These are phyloP conservation scores for Shiraia sp. DNA, from an alignment of 2,329 filamentous ascomycete genomes.

Conservation along the genomic window DNA sequence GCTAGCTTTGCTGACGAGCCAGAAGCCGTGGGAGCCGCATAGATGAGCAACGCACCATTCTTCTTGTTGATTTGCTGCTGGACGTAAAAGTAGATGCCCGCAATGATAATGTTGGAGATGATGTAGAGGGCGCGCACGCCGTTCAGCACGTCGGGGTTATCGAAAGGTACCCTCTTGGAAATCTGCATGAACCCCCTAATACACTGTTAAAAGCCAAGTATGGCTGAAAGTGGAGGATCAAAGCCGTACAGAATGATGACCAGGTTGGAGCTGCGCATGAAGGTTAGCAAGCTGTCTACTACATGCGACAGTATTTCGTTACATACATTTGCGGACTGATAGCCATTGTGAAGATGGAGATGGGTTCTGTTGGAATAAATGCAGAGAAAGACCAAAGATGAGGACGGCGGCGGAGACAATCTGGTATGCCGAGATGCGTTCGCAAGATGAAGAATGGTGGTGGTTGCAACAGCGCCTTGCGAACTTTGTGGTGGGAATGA, in stretches of 20 bases:
- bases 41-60: conserved; percentile 72
- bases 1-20: neutral
- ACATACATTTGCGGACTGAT: conserved; percentile 45
- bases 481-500: conserved; percentile 29
- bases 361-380: neutral
- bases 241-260: conserved; percentile 43
- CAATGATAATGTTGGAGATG: conserved; percentile 79
- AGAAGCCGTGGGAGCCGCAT: neutral
- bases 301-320: neutral
- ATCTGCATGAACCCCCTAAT: conserved; percentile 86
- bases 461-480: conserved; percentile 13
- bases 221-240: neutral
- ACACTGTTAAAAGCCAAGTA: conserved; percentile 8
- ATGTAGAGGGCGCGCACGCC: conserved; percentile 67
- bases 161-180: conserved; percentile 92
- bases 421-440: conserved; percentile 1
- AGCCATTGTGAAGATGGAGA: conserved; percentile 32
- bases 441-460: conserved; percentile 1
- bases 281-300: conserved; percentile 29
- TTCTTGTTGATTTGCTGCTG: conserved; percentile 89
- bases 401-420: neutral
- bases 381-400: neutral
- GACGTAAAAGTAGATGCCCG: conserved; percentile 81
- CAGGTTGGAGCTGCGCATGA: conserved; percentile 38
- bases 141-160: conserved; percentile 75